A percentile compares a stretch with the other conserved stretches of the same genome.
Conservation (phyloP, 352 stramenopile genomes). For the Globisporangium yorkense region DNA sequence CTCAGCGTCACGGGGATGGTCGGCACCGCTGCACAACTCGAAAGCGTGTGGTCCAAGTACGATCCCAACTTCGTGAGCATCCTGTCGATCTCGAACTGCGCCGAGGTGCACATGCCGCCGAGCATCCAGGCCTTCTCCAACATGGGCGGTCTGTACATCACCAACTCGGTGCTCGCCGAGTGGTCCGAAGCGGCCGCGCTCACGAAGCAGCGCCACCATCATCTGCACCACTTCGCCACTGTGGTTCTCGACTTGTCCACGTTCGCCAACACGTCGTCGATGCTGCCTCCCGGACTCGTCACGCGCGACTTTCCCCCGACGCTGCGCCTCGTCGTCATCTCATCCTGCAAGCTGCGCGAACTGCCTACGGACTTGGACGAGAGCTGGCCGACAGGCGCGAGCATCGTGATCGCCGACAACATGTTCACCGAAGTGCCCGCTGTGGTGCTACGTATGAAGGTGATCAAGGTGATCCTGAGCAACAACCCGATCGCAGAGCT, state of each 20-base stretch:
- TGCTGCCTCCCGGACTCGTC: conserved; percentile 28
- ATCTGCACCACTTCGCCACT: conserved; percentile 23
- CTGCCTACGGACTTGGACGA: conserved; percentile 29
- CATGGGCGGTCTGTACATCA: conserved; percentile 29
- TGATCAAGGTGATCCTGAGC: conserved; percentile 1
- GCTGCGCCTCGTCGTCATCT: conserved; percentile 26
- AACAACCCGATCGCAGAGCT: conserved; percentile 4
- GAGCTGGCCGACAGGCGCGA: conserved; percentile 18
- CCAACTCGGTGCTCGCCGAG: conserved; percentile 27
- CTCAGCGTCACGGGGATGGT: neutral
- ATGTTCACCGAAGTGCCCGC: conserved; percentile 16
- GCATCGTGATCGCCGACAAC: conserved; percentile 18
- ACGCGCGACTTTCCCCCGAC: conserved; percentile 21
- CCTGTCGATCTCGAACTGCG: conserved; percentile 23
- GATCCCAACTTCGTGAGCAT: conserved; percentile 14
- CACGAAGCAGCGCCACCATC: conserved; percentile 19
- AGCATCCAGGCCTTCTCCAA: conserved; percentile 17
- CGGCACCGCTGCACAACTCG: conserved; percentile 8
- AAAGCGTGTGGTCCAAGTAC: conserved; percentile 7
- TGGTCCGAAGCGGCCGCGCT: conserved; percentile 24
- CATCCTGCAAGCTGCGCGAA: conserved; percentile 22
- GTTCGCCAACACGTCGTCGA: neutral
- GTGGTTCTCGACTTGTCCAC: conserved; percentile 19
- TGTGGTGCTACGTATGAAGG: conserved; percentile 16
- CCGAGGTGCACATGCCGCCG: conserved; percentile 22